Evolutionary conservation across 345 rosid species (phyloP).

Genomic region (Carallia brachiata): DNA sequence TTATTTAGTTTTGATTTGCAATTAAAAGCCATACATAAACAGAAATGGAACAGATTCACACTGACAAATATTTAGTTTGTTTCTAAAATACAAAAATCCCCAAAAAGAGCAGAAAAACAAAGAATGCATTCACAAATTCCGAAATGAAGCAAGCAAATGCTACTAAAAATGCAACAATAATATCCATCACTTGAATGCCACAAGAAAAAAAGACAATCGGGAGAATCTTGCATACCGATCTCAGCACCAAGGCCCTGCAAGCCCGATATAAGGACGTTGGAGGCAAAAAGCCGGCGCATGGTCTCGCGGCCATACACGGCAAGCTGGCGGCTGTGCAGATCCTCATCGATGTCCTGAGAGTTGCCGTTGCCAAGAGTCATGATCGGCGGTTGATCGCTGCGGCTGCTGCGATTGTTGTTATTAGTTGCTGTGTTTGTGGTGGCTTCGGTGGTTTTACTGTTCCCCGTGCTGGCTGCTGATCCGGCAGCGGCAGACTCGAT

Average conservation of each 20-base stretch:
- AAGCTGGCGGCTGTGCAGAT: slow-evolving; percentile 98
- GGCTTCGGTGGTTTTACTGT: slow-evolving; percentile 15
- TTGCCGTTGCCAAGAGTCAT: slow-evolving; percentile 80
- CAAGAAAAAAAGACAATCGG: neutral
- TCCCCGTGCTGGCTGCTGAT: slow-evolving; percentile 19
- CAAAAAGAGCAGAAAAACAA: no score
- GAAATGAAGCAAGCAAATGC: no score
- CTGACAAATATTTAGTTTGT: no score
- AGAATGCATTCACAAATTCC: no score
- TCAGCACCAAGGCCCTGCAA: slow-evolving; percentile 93
- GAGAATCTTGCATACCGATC: slow-evolving; percentile 52
- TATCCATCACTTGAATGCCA: no score
- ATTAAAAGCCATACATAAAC: no score
- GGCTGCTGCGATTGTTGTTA: no score
- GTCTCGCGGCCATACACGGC: slow-evolving; percentile 99
- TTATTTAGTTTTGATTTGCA: no score
- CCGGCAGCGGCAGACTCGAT: slow-evolving; percentile 6
- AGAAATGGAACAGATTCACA: no score
- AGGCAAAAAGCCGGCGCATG: slow-evolving; percentile 87
- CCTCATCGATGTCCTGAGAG: slow-evolving; percentile 82
- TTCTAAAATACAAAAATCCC: no score
- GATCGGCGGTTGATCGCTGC: slow-evolving; percentile 25
- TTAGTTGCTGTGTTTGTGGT: slow-evolving; percentile 11
- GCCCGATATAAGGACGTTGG: slow-evolving; percentile 80
- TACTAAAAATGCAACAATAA: no score